Evolutionary conservation across 306 rosid genomes (phyloP).

Genomic region (Sesbania bispinosa): DNA sequence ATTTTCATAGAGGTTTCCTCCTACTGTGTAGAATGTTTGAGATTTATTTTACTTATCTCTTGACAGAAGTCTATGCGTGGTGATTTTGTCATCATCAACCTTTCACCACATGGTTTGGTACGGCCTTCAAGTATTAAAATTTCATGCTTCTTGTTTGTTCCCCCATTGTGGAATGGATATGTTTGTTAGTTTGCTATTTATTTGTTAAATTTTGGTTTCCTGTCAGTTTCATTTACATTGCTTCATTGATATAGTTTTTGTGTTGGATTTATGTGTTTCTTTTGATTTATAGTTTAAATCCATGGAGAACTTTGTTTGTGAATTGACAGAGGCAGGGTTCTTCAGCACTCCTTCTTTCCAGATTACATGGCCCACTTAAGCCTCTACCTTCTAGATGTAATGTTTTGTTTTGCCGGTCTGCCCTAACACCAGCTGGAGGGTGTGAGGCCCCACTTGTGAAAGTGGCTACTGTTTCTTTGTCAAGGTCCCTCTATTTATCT

Average conservation of each 20-base stretch:
- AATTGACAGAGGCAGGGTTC: slow-evolving; percentile 49
- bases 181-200: not conserved
- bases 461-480: slow-evolving; percentile 55
- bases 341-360: slow-evolving; percentile 45
- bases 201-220: not conserved
- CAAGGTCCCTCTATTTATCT: slow-evolving; percentile 46
- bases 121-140: slow-evolving; percentile 26
- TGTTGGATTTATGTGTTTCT: not conserved
- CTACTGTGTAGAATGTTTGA: not conserved
- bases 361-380: slow-evolving; percentile 40
- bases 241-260: not conserved
- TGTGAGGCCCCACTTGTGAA: slow-evolving; percentile 51
- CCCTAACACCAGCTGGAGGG: slow-evolving; percentile 63
- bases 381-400: slow-evolving; percentile 53
- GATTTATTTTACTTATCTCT: slow-evolving; percentile 14
- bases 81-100: slow-evolving; percentile 41
- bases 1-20: not conserved
- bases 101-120: slow-evolving; percentile 51
- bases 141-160: not conserved
- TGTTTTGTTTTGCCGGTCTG: slow-evolving; percentile 51
- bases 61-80: slow-evolving; percentile 37
- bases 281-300: slow-evolving; percentile 15
- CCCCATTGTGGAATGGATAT: not conserved
- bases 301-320: slow-evolving; percentile 25
- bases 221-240: not conserved